phyloP scores from a whole-genome alignment of 768 basidiomycete genomes.

The Exidia glandulosa region DNA sequence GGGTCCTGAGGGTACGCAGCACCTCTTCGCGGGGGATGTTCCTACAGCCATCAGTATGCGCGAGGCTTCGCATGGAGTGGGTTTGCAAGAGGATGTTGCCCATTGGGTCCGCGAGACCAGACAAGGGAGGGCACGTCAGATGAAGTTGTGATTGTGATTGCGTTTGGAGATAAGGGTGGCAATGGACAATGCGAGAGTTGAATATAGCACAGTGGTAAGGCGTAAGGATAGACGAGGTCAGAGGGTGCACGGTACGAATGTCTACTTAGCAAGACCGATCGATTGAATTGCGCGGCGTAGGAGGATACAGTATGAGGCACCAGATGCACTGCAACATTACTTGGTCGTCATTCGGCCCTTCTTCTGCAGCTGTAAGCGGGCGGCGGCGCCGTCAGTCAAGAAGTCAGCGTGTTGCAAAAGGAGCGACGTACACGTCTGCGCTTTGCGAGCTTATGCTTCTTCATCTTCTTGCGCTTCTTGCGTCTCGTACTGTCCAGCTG shows the following conservation, averaged over 20 bases:
- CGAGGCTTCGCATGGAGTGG: too few relatives aligned
- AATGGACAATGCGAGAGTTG: background rate
- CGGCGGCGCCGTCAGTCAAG: background rate
- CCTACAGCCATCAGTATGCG: too few relatives aligned
- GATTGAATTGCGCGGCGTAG: background rate
- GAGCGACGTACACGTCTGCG: background rate
- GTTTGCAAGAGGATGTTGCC: too few relatives aligned
- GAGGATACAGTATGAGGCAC: background rate
- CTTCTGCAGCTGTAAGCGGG: background rate
- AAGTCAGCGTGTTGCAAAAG: background rate
- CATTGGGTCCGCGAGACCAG: too few relatives aligned
- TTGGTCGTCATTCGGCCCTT: background rate
- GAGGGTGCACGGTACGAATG: too few relatives aligned
- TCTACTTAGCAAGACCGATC: too few relatives aligned
- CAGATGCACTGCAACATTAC: background rate
- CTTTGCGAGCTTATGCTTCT: background rate
- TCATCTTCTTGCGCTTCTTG: constrained; percentile 1
- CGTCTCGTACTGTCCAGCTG: background rate
- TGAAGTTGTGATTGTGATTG: too few relatives aligned
- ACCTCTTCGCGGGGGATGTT: too few relatives aligned
- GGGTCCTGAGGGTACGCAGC: too few relatives aligned
- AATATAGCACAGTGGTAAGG: background rate
- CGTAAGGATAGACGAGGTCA: background rate
- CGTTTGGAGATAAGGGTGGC: background rate
- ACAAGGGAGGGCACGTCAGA: too few relatives aligned